Conservation (phyloP, 345 rosid genomes). For the Gossypioides kirkii region DNA sequence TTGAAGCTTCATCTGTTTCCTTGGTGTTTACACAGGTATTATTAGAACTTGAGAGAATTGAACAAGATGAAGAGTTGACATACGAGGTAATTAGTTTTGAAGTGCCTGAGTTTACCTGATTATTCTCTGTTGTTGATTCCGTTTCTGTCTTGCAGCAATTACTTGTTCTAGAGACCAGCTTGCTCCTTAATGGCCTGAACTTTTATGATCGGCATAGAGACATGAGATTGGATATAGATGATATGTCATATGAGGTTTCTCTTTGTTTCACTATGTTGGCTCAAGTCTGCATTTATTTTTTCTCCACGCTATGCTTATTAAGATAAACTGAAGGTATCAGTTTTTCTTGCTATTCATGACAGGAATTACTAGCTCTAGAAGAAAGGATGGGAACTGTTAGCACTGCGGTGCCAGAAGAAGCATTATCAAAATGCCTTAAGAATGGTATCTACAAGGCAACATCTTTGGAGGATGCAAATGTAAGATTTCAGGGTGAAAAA, state of each 20-base stretch:
- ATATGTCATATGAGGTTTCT: constrained; percentile 96
- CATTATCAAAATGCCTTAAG: constrained; percentile 56
- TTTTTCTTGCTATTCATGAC: constrained; percentile 19
- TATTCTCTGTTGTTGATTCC: background rate
- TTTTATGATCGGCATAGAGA: constrained; percentile 87
- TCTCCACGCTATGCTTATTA: background rate
- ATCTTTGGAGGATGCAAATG: constrained; percentile 28
- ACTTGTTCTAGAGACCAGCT: constrained; percentile 70
- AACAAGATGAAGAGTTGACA: constrained; percentile 71
- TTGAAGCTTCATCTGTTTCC: background rate
- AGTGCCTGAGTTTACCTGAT: constrained; percentile 3
- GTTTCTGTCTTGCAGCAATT: constrained; percentile 59
- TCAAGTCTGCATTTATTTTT: background rate
- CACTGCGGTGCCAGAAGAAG: constrained; percentile 89
- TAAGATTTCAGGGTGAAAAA: constrained; percentile 24
- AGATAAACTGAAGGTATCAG: background rate
- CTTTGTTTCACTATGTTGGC: background rate
- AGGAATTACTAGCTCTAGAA: constrained; percentile 94
- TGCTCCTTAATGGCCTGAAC: constrained; percentile 64
- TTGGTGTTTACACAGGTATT: constrained; percentile 48
- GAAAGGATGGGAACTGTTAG: constrained; percentile 96
- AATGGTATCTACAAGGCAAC: constrained; percentile 45
- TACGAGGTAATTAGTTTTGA: constrained; percentile 58
- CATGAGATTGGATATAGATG: constrained; percentile 92
- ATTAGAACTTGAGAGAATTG: constrained; percentile 85